These are phyloP conservation scores for Neurospora sp. DNA, from an alignment of 2,329 filamentous ascomycete species.

Conservation along the genomic window DNA sequence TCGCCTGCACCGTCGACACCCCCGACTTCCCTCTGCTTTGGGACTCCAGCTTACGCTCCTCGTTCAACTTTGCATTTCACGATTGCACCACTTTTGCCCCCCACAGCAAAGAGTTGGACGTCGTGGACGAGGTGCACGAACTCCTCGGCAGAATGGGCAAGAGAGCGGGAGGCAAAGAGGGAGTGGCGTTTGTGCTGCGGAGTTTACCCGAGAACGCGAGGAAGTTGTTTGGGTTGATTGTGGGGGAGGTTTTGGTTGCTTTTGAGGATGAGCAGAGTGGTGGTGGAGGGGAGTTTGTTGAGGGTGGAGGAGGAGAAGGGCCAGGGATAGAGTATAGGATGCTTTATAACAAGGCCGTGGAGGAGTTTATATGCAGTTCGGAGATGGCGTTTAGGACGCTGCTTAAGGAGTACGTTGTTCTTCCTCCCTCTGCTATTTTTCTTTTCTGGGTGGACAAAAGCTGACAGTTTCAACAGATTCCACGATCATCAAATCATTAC, in stretches of 20 bases:
- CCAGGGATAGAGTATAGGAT: conserved; percentile 81
- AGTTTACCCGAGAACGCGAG: conserved; percentile 88
- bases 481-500: conserved; percentile 97
- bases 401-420: conserved; percentile 66
- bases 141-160: conserved; percentile 73
- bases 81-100: conserved; percentile 79
- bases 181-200: conserved; percentile 81
- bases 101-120: conserved; percentile 57
- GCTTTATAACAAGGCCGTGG: conserved; percentile 88
- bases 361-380: conserved; percentile 93
- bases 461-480: conserved; percentile 46
- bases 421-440: neutral
- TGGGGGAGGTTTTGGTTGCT: conserved; percentile 71
- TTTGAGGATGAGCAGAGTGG: conserved; percentile 44
- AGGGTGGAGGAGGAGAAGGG: conserved; percentile 38
- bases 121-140: conserved; percentile 83
- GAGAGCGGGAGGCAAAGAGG: conserved; percentile 79
- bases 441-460: neutral
- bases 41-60: conserved; percentile 75
- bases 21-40: conserved; percentile 82
- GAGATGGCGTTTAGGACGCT: conserved; percentile 93
- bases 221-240: conserved; percentile 73
- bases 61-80: conserved; percentile 83
- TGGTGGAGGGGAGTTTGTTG: conserved; percentile 33
- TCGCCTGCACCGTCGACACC: conserved; percentile 78